Evolutionary conservation across 1,139 yeast species (phyloP), one percentile per base, ranked within the genome.

Genomic region (Kurtzmaniella quercitrusa): DNA sequence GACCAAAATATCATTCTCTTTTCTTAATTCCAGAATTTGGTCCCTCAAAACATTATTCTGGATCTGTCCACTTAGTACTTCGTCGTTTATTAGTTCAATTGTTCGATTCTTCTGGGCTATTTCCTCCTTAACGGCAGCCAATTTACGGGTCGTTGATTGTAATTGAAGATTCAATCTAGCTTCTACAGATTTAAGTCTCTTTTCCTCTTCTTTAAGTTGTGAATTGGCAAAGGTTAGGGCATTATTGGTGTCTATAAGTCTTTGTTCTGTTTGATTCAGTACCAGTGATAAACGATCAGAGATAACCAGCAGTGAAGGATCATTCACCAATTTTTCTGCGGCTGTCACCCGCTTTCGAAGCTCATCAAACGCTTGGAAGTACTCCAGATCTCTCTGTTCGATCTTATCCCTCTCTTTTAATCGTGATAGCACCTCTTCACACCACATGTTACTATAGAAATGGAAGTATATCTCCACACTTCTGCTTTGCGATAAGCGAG

Each of bases 61-160:
- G 42, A 89, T 81, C 54, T 82, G 86, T 42, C 76, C 65, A 21
- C 88, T 78, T 40, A 89, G 68, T 14, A 84, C 63, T 52, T 86
- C 94, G 58, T 88, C 95, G 51, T 85, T 84, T 37, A 84, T 65
- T 14, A 75, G 65, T 50, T 83, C 89, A 19, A 81, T 70, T 12
- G 81, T 74, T 49, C 75, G 74, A 43, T 74, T 73, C 59, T 77
- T 80, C 49, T 81, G 75, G n/a, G 55, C 56, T 3, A 78, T 57
- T 43, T 80, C 83, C 41, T 75, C 72, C n/a, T 59, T 61, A 42
- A 77, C 56, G 37, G 62, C 57, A 8, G 54, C 58, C 18, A 74
- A 52, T 43, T 62, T 70, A 3, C 52, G 50, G n/a, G 60, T 64
- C 23, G 74, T 54, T 5, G 37, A 21, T 10, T 43, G 40, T n/a